Evolutionary conservation across 768 basidiomycete species (phyloP).

Genomic region (Tulasnella sp.): DNA sequence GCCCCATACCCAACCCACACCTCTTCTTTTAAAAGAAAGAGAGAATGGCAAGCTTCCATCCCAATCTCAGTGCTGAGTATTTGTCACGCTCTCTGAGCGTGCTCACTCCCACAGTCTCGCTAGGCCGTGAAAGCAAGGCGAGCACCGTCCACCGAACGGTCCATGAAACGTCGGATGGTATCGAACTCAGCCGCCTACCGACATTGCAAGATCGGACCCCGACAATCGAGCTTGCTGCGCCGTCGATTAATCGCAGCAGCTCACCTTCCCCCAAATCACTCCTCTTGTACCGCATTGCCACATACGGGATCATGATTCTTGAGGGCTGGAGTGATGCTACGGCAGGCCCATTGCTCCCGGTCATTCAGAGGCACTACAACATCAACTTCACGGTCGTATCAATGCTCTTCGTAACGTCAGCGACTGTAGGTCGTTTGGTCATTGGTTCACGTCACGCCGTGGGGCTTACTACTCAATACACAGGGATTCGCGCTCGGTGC

Average conservation of each 20-base stretch:
- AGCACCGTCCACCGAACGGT: neutral
- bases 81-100: slow-evolving; percentile 9
- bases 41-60: neutral
- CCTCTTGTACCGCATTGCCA: slow-evolving; percentile 1
- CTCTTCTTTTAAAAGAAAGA: neutral
- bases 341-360: slow-evolving; percentile 19
- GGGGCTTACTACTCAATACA: neutral
- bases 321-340: slow-evolving; percentile 28
- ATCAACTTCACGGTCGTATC: slow-evolving; percentile 24
- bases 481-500: slow-evolving; percentile 22
- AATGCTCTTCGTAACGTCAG: slow-evolving; percentile 29
- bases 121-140: neutral
- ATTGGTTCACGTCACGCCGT: neutral
- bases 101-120: slow-evolving; percentile 1
- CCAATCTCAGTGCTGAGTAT: slow-evolving; percentile 3
- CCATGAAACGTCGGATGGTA: slow-evolving; percentile 7
- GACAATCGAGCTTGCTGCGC: slow-evolving; percentile 9
- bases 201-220: neutral
- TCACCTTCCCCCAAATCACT: neutral
- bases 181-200: neutral
- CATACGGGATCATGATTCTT: slow-evolving; percentile 9
- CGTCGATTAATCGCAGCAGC: neutral
- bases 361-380: slow-evolving; percentile 19
- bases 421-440: neutral
- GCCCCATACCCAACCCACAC: neutral